These are phyloP conservation scores for Aspergillus sp. DNA, from an alignment of 2,329 filamentous ascomycete species.

Conservation along the genomic window DNA sequence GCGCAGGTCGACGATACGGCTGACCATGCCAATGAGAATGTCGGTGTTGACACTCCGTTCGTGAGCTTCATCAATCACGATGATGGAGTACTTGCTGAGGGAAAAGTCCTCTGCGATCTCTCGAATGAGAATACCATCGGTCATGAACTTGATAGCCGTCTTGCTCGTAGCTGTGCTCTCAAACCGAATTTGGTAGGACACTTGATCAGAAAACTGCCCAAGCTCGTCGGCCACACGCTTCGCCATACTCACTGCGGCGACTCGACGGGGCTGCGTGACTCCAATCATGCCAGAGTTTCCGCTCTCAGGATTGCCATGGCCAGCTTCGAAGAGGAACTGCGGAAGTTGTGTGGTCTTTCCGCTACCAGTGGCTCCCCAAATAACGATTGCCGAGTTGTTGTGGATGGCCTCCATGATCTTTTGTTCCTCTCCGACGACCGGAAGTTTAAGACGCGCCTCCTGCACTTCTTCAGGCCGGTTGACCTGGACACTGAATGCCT, in stretches of 20 bases:
- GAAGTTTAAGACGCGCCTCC: constrained; percentile 75
- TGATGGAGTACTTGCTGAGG: constrained; percentile 85
- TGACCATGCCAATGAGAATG: constrained; percentile 96
- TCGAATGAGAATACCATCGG: constrained; percentile 90
- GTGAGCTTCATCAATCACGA: constrained; percentile 96
- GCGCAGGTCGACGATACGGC: constrained; percentile 84
- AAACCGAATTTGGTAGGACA: constrained; percentile 94
- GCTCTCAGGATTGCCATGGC: constrained; percentile 78
- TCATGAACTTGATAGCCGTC: constrained; percentile 98
- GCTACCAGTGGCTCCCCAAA: constrained; percentile 94
- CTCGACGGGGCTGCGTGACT: constrained; percentile 90
- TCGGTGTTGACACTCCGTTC: constrained; percentile 98
- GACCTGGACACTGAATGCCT: constrained; percentile 76
- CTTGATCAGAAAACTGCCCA: constrained; percentile 73
- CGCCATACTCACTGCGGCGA: constrained; percentile 96
- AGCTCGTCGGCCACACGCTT: constrained; percentile 87
- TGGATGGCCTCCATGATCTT: constrained; percentile 98
- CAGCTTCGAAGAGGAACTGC: constrained; percentile 93
- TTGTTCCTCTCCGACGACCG: constrained; percentile 93
- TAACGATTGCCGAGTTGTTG: constrained; percentile 84
- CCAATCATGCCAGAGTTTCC: constrained; percentile 91
- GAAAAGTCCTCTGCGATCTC: constrained; percentile 90
- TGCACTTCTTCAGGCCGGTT: constrained; percentile 74
- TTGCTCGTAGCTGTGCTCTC: constrained; percentile 79
- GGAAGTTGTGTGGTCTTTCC: constrained; percentile 98